A percentile compares a stretch with the other conserved stretches of the same genome.
Evolutionary conservation across 306 rosid genomes (phyloP).

Genomic region (Acacia crassicarpa): DNA sequence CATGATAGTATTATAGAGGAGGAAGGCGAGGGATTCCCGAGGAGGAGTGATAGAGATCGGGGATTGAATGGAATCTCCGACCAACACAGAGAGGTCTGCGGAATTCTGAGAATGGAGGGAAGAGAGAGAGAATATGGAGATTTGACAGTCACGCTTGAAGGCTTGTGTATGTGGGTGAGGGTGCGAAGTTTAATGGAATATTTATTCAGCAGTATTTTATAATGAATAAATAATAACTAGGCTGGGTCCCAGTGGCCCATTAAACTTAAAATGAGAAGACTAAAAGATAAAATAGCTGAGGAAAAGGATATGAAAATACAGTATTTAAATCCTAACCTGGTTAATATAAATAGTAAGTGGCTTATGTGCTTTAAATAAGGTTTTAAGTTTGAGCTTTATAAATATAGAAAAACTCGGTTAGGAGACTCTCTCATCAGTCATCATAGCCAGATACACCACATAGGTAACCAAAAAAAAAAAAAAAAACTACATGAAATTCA

Average conservation of each 20-base stretch:
- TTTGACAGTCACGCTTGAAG: slow-evolving; percentile 89
- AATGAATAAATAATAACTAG: neutral
- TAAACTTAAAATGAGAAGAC: neutral
- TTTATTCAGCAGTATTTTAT: slow-evolving; percentile 31
- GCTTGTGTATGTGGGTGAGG: neutral
- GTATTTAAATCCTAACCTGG: too few relatives aligned
- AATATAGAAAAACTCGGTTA: too few relatives aligned
- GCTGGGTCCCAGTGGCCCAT: neutral
- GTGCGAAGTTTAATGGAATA: slow-evolving; percentile 26
- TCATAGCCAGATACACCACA: too few relatives aligned
- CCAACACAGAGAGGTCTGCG: slow-evolving; percentile 19
- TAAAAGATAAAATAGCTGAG: too few relatives aligned
- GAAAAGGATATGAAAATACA: too few relatives aligned
- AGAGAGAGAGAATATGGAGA: slow-evolving; percentile 75
- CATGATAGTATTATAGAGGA: slow-evolving; percentile 48
- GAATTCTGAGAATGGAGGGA: slow-evolving; percentile 40
- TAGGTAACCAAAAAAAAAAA: too few relatives aligned
- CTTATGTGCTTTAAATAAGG: too few relatives aligned
- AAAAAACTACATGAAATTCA: too few relatives aligned
- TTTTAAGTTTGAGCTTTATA: too few relatives aligned
- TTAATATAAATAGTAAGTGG: too few relatives aligned
- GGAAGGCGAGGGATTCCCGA: slow-evolving; percentile 61
- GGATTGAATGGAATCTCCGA: slow-evolving; percentile 78
- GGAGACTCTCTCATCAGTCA: too few relatives aligned
- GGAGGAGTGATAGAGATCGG: slow-evolving; percentile 56